These are phyloP conservation scores for Stephania japonica DNA, from an alignment of 164 flowering plant species.

Conservation along the genomic window DNA sequence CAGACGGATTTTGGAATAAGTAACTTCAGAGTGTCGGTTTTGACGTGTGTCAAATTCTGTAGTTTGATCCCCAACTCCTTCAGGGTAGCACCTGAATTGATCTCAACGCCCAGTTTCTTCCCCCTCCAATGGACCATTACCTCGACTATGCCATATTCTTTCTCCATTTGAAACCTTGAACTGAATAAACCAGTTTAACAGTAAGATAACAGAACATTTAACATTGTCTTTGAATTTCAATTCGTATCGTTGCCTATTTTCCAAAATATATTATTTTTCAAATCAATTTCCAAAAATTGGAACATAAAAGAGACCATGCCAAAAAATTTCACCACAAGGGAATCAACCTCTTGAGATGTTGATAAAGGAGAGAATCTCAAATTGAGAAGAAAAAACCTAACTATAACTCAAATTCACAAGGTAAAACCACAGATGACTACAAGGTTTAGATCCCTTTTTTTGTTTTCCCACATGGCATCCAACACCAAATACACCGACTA, in stretches of 20 bases:
- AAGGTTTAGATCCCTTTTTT: too few species aligned
- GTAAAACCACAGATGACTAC: too few species aligned
- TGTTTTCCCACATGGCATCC: too few species aligned
- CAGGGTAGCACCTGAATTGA: conserved; percentile 39
- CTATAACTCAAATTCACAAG: neutral
- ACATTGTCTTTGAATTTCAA: neutral
- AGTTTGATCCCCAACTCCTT: conserved; percentile 66
- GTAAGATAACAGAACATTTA: neutral
- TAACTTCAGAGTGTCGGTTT: conserved; percentile 70
- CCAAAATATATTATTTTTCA: neutral
- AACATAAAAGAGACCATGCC: neutral
- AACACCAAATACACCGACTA: too few species aligned
- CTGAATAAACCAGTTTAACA: conserved; percentile 22
- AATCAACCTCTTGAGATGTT: neutral
- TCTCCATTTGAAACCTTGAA: conserved; percentile 28
- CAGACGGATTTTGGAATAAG: conserved; percentile 51
- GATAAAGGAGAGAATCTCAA: neutral
- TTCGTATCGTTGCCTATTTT: neutral
- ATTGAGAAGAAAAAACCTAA: neutral
- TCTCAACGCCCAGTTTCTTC: conserved; percentile 43
- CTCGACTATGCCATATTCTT: conserved; percentile 10
- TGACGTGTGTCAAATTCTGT: conserved; percentile 58
- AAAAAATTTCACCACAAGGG: neutral
- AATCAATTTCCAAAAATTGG: neutral
- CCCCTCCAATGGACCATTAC: conserved; percentile 64